These are phyloP conservation scores for Excoecaria agallocha DNA, from an alignment of 345 rosid genomes.

Conservation along the genomic window DNA sequence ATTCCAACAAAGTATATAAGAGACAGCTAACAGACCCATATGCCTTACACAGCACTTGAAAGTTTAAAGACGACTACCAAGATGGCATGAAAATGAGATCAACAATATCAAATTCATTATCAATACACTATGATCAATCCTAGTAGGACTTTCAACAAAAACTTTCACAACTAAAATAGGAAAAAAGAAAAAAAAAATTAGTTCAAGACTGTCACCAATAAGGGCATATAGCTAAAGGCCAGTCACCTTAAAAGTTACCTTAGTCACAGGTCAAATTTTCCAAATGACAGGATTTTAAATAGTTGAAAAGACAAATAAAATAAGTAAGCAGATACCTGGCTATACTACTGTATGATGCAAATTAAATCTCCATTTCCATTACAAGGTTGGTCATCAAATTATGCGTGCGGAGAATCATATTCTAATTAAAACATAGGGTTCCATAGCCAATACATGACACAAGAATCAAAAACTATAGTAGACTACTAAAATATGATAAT, in stretches of 20 bases:
- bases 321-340: no score
- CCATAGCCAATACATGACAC: background rate
- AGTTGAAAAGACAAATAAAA: background rate
- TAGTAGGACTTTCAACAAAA: background rate
- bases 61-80: background rate
- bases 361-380: background rate
- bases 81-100: no score
- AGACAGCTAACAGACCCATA: background rate
- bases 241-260: background rate
- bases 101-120: background rate
- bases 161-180: background rate
- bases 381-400: background rate
- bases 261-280: background rate
- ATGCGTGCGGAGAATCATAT: background rate
- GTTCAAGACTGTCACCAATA: background rate
- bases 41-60: no score
- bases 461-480: background rate
- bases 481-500: conserved; percentile 29
- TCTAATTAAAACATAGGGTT: background rate
- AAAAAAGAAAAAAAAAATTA: background rate
- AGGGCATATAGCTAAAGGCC: background rate
- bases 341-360: background rate
- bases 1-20: no score
- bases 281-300: background rate
- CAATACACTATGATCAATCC: background rate